Evolutionary conservation across 129 eudicot genomes (phyloP).

Genomic region (Ambrosia artemisiifolia): DNA sequence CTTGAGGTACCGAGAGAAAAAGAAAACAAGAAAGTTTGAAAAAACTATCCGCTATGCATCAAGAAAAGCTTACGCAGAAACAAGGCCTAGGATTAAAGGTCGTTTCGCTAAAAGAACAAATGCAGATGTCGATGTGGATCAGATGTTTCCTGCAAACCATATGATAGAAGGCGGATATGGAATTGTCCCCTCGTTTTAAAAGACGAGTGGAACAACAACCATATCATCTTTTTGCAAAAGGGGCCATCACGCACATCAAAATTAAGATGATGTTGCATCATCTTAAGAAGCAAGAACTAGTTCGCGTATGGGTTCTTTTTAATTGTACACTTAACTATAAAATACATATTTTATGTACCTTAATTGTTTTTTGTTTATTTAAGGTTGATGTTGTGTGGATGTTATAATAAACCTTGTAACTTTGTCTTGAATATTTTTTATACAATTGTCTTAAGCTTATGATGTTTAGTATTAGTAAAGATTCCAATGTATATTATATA

Average conservation of each 20-base stretch:
- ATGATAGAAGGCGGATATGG: constrained; percentile 64
- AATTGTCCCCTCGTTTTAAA: constrained; percentile 76
- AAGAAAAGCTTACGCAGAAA: constrained; percentile 98
- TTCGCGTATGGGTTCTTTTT: constrained; percentile 13
- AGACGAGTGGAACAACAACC: not conserved
- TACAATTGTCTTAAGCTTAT: not conserved
- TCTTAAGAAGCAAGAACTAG: constrained; percentile 10
- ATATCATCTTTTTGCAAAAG: not conserved
- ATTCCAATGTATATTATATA: not conserved
- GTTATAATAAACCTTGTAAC: constrained; percentile 16
- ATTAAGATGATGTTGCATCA: constrained; percentile 20
- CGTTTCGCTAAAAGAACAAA: constrained; percentile 85
- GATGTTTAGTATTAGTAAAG: not conserved
- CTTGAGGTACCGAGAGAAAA: constrained; percentile 88
- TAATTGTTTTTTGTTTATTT: constrained; percentile 13
- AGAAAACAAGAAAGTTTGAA: constrained; percentile 86
- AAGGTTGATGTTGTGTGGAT: constrained; percentile 9
- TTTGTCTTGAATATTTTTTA: not conserved
- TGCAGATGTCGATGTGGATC: constrained; percentile 63
- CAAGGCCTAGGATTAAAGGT: constrained; percentile 95
- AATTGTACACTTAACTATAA: constrained; percentile 21
- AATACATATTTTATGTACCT: constrained; percentile 22
- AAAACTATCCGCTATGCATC: constrained; percentile 96
- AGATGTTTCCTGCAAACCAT: constrained; percentile 55
- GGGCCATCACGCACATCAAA: constrained; percentile 2